phyloP scores from a whole-genome alignment of 495 filamentous ascomycete species.

The Viridothelium virens region DNA sequence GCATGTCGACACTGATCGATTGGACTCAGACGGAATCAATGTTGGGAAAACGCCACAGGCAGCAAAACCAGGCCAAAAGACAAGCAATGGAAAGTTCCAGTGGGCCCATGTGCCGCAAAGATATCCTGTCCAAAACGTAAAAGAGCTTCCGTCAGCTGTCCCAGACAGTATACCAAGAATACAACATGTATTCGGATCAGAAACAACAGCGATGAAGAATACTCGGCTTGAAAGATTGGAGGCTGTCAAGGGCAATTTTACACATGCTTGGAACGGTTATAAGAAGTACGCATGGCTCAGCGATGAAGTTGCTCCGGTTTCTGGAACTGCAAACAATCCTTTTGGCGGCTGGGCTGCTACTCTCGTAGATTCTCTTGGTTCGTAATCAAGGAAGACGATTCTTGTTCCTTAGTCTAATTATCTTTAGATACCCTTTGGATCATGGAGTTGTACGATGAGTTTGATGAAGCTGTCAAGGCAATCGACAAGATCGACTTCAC shows the following conservation, averaged over 20 bases:
- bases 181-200: conserved; percentile 38
- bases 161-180: conserved; percentile 20
- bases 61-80: conserved; percentile 3
- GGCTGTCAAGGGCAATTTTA: conserved; percentile 61
- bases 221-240: conserved; percentile 40
- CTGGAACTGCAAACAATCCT: conserved; percentile 40
- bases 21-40: conserved; percentile 8
- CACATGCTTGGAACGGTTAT: conserved; percentile 69
- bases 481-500: conserved; percentile 33
- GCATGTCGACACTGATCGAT: background rate
- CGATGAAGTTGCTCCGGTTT: conserved; percentile 68
- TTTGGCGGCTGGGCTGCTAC: conserved; percentile 38
- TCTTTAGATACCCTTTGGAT: conserved; percentile 31
- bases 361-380: conserved; percentile 33
- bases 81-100: conserved; percentile 14
- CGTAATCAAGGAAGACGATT: background rate
- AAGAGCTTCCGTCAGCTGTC: conserved; percentile 16
- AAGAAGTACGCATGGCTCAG: conserved; percentile 66
- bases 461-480: conserved; percentile 28
- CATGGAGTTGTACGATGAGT: conserved; percentile 33
- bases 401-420: background rate
- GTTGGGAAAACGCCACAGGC: conserved; percentile 3
- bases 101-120: conserved; percentile 22
- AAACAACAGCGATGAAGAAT: conserved; percentile 33
- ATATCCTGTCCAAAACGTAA: conserved; percentile 21